A percentile compares a stretch with the other conserved stretches of the same genome.
These are phyloP conservation scores for Pichia sp. DNA, from an alignment of 1,139 yeast genomes.

Conservation along the genomic window DNA sequence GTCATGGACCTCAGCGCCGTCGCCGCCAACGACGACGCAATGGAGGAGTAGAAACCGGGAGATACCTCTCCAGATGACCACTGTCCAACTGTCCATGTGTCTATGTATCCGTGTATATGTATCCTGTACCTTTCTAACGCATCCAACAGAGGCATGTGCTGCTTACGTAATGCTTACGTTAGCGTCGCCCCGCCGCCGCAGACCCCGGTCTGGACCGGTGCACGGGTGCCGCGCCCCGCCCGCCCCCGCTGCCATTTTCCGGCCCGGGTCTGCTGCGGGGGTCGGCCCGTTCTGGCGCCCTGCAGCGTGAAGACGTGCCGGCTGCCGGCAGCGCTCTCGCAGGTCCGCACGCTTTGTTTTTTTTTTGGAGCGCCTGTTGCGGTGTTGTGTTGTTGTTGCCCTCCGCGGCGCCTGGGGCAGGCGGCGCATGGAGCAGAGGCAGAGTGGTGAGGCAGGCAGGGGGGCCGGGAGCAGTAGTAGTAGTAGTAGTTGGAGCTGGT, in stretches of 20 bases:
- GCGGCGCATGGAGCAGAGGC: background rate
- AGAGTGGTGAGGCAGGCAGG: background rate
- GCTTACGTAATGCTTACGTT: too few relatives aligned
- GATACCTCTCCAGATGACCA: too few relatives aligned
- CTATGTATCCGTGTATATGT: too few relatives aligned
- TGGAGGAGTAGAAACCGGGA: constrained; percentile 1
- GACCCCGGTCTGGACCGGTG: background rate
- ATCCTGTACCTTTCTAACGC: too few relatives aligned
- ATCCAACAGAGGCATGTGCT: too few relatives aligned
- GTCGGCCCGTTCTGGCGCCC: background rate
- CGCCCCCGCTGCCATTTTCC: too few relatives aligned
- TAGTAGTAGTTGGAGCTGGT: background rate
- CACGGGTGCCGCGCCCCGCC: background rate
- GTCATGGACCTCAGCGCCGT: background rate
- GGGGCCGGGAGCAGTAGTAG: too few relatives aligned
- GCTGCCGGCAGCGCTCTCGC: background rate
- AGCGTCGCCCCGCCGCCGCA: too few relatives aligned
- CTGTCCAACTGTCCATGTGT: too few relatives aligned
- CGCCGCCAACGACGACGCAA: background rate
- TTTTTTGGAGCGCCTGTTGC: background rate
- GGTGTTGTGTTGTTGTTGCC: background rate
- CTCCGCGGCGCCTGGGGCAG: background rate
- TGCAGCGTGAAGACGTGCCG: background rate
- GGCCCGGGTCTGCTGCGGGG: background rate
- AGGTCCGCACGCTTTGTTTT: background rate